These are phyloP conservation scores for Lasiodiplodia hormozganensis DNA, from an alignment of 2,329 filamentous ascomycete species.

Conservation along the genomic window DNA sequence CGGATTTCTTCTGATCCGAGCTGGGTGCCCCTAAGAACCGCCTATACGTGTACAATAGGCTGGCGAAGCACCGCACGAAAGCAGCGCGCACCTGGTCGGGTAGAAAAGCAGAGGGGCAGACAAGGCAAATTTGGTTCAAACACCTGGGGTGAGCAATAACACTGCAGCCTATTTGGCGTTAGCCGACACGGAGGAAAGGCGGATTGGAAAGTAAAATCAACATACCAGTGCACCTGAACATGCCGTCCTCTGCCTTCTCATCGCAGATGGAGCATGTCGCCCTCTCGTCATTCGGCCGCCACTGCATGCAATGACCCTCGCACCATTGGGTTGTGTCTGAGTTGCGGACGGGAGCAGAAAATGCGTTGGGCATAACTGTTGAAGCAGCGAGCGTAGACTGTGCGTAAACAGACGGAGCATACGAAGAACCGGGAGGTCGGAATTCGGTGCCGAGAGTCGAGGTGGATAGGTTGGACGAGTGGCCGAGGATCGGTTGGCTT, in stretches of 20 bases:
- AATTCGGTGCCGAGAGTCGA: conserved; percentile 63
- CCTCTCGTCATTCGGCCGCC: conserved; percentile 64
- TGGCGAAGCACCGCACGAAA: conserved; percentile 73
- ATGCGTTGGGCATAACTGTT: conserved; percentile 85
- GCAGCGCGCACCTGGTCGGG: conserved; percentile 71
- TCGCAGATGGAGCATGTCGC: conserved; percentile 77
- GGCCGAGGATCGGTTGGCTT: conserved; percentile 71
- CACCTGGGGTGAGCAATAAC: conserved; percentile 65
- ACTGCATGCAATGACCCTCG: conserved; percentile 82
- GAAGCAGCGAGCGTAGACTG: conserved; percentile 86
- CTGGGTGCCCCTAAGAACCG: conserved; percentile 66
- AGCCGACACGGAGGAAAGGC: background rate
- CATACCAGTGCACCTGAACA: conserved; percentile 72
- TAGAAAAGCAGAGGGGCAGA: conserved; percentile 71
- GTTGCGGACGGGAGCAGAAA: conserved; percentile 78
- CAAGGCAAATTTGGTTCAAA: conserved; percentile 65
- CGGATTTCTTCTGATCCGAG: conserved; percentile 67
- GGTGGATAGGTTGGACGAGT: conserved; percentile 70
- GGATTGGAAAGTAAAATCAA: conserved; percentile 27
- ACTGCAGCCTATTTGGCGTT: conserved; percentile 57
- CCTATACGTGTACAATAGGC: conserved; percentile 72
- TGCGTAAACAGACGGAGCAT: conserved; percentile 83
- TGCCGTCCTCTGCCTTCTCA: conserved; percentile 74
- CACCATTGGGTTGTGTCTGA: conserved; percentile 84
- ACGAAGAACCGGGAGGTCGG: conserved; percentile 58